phyloP scores from a whole-genome alignment of 306 rosid genomes.

The Castanea sativa region DNA sequence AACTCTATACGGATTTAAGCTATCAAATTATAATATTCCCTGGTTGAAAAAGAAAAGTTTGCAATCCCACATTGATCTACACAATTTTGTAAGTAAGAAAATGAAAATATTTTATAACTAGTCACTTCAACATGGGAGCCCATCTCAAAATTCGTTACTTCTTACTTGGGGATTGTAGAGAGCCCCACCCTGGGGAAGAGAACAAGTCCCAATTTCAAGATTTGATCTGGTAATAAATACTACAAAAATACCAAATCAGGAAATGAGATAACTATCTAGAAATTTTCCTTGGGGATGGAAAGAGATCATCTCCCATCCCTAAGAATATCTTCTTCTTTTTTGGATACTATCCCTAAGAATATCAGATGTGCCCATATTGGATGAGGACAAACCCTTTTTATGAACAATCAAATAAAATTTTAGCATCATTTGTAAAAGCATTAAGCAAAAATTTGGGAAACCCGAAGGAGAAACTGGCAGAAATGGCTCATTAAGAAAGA shows the following conservation, averaged over 20 bases:
- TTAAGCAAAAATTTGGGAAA: neutral
- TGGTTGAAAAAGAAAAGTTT: neutral
- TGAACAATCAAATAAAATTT: neutral
- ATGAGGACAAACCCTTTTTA: neutral
- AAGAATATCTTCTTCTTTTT: neutral
- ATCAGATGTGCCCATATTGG: neutral
- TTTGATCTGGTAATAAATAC: neutral
- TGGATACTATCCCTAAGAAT: neutral
- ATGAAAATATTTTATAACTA: neutral
- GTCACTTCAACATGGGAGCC: neutral
- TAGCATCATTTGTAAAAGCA: neutral
- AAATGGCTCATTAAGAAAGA: neutral
- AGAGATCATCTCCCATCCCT: neutral
- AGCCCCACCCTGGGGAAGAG: neutral
- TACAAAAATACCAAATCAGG: neutral
- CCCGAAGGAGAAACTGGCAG: neutral
- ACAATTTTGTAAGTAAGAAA: neutral
- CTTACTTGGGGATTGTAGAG: neutral
- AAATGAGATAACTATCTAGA: neutral
- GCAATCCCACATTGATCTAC: neutral
- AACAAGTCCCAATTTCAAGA: neutral
- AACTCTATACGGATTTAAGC: neutral
- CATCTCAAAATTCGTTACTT: neutral
- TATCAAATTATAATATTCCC: neutral
- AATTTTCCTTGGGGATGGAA: conserved; percentile 7